These are phyloP conservation scores for Fusarium odoratissimum DNA, from an alignment of 2,329 filamentous ascomycete genomes.

Conservation along the genomic window DNA sequence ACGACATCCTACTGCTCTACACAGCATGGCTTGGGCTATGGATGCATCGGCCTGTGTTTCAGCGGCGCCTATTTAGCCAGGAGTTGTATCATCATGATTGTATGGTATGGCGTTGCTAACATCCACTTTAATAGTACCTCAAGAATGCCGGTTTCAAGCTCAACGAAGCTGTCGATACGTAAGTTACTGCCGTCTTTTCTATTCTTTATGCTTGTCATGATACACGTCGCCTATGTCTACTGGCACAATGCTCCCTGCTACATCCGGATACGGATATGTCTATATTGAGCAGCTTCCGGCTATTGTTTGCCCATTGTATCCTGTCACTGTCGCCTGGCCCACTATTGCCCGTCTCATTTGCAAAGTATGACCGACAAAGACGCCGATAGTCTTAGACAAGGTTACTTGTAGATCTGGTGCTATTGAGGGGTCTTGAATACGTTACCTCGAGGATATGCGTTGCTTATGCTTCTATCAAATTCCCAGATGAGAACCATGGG, in stretches of 20 bases:
- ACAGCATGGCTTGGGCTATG: conserved; percentile 4
- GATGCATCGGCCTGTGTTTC: conserved; percentile 25
- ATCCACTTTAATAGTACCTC: conserved; percentile 54
- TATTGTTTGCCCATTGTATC: conserved; percentile 19
- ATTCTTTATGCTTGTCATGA: conserved; percentile 23
- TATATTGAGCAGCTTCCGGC: conserved; percentile 18
- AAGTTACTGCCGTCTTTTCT: conserved; percentile 53
- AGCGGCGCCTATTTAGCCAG: conserved; percentile 36
- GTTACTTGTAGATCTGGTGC: conserved; percentile 26
- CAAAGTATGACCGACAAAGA: conserved; percentile 54
- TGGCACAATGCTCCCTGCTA: conserved; percentile 4
- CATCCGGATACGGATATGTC: conserved; percentile 22
- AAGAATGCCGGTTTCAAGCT: conserved; percentile 63
- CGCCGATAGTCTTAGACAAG: conserved; percentile 52
- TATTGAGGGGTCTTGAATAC: conserved; percentile 36
- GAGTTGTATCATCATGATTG: conserved; percentile 17
- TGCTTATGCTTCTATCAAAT: conserved; percentile 15
- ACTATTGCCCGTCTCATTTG: conserved; percentile 47
- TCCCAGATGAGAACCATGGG: conserved; percentile 1
- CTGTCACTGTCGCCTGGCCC: conserved; percentile 41
- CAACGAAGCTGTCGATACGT: conserved; percentile 67
- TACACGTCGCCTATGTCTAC: conserved; percentile 1
- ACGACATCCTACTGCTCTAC: conserved; percentile 25
- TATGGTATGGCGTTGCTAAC: conserved; percentile 41
- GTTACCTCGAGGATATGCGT: neutral